Evolutionary conservation across 257 asterid genomes (phyloP).

Genomic region (Capsicum baccatum): DNA sequence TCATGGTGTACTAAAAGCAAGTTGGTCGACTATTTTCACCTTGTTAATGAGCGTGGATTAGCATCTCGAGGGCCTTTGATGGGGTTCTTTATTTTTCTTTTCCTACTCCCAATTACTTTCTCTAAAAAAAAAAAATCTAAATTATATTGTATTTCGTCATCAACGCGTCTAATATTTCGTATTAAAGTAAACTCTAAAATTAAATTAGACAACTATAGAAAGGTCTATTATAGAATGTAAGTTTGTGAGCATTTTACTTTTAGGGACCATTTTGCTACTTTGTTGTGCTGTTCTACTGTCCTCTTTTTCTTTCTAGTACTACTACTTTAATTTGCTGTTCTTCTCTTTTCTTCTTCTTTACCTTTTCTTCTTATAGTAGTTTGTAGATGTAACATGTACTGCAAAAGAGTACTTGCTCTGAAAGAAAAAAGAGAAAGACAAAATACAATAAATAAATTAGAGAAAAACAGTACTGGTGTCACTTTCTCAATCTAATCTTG

Average conservation of each 20-base stretch:
- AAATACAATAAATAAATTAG: neutral
- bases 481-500: slow-evolving; percentile 23
- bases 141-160: too few relatives aligned
- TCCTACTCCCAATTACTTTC: too few relatives aligned
- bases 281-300: neutral
- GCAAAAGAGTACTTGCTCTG: neutral
- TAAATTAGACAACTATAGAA: too few relatives aligned
- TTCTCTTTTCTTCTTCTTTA: neutral
- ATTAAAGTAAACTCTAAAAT: neutral
- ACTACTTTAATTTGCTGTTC: neutral
- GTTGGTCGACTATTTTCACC: neutral
- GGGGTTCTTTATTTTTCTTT: too few relatives aligned
- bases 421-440: neutral
- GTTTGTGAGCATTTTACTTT: neutral
- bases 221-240: too few relatives aligned
- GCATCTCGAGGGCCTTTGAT: too few relatives aligned
- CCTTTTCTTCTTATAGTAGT: neutral
- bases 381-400: too few relatives aligned
- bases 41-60: too few relatives aligned
- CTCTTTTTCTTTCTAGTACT: neutral
- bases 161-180: too few relatives aligned
- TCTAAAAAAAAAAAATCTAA: too few relatives aligned
- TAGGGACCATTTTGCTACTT: neutral
- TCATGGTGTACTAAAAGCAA: neutral
- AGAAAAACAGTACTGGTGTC: neutral